Conservation (phyloP, 305 asterid genomes). For the Fraxinus nigra region DNA sequence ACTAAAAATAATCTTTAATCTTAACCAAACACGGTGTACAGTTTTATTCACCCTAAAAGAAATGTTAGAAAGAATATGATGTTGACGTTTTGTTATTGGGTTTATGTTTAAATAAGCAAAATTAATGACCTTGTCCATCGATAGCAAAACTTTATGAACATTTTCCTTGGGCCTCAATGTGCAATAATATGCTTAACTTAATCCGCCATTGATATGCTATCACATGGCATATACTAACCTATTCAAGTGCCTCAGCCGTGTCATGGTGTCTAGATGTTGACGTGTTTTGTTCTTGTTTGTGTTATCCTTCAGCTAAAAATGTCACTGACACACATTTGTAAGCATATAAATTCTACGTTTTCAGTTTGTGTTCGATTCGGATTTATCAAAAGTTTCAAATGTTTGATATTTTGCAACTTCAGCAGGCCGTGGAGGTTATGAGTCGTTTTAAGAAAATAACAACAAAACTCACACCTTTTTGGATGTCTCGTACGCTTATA, state of each 20-base stretch:
- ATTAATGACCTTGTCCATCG: not conserved
- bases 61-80: not conserved
- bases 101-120: not conserved
- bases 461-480: not conserved
- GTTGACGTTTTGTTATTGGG: not conserved
- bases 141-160: not conserved
- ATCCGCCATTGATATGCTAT: not conserved
- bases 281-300: not conserved
- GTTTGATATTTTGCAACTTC: not conserved
- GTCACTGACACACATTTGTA: not conserved
- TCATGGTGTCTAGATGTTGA: not conserved
- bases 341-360: not conserved
- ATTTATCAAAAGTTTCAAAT: not conserved
- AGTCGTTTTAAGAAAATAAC: not conserved
- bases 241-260: not conserved
- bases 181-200: not conserved
- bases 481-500: not conserved
- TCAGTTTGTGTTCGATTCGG: not conserved
- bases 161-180: not conserved
- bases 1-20: not conserved
- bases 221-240: not conserved
- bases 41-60: not conserved
- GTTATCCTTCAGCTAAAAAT: not conserved
- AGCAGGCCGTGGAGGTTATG: not conserved
- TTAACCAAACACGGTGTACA: not conserved